Conservation (phyloP, 805 yeast species). For the Saccharomycopsis babjevae region DNA sequence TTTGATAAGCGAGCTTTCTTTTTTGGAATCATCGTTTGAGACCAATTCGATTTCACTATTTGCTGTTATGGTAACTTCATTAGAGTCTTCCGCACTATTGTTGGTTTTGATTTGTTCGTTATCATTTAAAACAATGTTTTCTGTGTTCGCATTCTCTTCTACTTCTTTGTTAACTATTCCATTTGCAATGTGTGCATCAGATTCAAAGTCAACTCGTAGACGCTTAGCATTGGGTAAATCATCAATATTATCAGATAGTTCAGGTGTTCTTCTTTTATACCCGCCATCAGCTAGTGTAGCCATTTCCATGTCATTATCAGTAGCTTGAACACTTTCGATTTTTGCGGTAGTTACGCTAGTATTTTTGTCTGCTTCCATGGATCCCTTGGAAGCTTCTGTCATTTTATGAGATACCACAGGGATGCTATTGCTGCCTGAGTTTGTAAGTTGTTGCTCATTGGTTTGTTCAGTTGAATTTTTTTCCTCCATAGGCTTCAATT, state of each 20-base stretch:
- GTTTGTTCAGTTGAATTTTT: no score
- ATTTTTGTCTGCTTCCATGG: background rate
- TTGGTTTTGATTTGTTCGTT: background rate
- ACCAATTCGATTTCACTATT: slow-evolving; percentile 15
- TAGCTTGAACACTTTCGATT: no score
- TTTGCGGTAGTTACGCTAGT: no score
- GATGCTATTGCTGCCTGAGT: no score
- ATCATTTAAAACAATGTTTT: background rate
- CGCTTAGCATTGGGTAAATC: background rate
- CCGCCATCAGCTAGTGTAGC: slow-evolving; percentile 14
- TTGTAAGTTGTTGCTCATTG: no score
- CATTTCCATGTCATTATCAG: slow-evolving; percentile 18
- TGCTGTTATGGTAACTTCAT: background rate
- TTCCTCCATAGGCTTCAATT: no score
- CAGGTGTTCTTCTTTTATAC: background rate
- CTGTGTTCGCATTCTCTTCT: background rate
- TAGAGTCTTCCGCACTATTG: background rate
- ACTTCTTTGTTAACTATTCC: background rate
- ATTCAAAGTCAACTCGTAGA: background rate
- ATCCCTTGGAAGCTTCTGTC: no score
- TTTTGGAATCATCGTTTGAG: slow-evolving; percentile 2
- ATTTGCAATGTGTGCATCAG: background rate
- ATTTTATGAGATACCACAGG: no score
- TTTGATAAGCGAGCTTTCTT: background rate
- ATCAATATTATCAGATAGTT: background rate